Conservation (phyloP, 1,284 basidiomycete genomes). For the Rugosomyces carneus region DNA sequence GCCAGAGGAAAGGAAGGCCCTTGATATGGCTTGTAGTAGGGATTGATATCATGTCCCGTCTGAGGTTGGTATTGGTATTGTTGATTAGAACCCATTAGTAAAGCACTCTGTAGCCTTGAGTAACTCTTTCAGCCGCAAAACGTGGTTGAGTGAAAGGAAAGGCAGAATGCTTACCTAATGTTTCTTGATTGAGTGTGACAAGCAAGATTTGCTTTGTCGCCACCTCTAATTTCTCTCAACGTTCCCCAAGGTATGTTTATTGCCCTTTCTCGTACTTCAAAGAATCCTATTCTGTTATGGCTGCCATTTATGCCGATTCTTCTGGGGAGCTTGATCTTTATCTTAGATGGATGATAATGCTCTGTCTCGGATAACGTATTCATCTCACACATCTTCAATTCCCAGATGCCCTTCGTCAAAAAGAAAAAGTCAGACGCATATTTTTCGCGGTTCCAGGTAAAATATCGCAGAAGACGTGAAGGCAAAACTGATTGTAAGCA, state of each 20-base stretch:
- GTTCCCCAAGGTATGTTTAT: constrained; percentile 51
- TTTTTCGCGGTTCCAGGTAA: constrained; percentile 97
- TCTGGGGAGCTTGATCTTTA: neutral
- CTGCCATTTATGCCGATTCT: neutral
- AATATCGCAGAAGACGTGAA: constrained; percentile 92
- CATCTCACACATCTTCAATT: constrained; percentile 15
- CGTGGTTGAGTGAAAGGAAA: too few species aligned
- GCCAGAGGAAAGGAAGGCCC: constrained; percentile 67
- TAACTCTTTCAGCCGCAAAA: too few species aligned
- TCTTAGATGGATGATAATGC: constrained; percentile 20
- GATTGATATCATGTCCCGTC: constrained; percentile 57
- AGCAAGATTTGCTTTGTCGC: too few species aligned
- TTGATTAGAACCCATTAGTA: constrained; percentile 44
- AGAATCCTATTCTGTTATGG: constrained; percentile 1
- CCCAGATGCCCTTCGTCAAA: constrained; percentile 85
- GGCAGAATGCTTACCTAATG: constrained; percentile 19
- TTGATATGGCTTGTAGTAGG: constrained; percentile 71
- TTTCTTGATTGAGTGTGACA: constrained; percentile 15
- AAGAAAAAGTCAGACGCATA: constrained; percentile 87
- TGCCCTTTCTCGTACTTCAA: neutral
- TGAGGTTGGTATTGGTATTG: constrained; percentile 36
- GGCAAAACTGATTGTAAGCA: constrained; percentile 94
- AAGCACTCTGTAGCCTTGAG: too few species aligned
- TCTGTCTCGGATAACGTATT: constrained; percentile 29
- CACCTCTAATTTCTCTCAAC: too few species aligned